Evolutionary conservation across 2,329 filamentous ascomycete species (phyloP).

Genomic region (Xylogone sp.): DNA sequence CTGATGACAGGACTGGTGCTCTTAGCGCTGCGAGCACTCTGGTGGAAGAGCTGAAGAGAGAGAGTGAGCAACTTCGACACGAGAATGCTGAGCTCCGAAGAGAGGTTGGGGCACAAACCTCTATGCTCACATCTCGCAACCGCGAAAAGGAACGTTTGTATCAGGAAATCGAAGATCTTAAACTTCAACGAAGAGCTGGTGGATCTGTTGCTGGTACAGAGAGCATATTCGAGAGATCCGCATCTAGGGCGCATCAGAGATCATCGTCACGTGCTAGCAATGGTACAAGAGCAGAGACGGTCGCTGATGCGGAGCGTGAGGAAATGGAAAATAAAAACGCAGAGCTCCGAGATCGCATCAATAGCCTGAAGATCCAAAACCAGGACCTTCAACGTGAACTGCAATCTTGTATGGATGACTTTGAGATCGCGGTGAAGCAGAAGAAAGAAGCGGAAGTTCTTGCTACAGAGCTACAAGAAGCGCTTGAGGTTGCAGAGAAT

Average conservation of each 20-base stretch:
- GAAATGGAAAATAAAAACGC: conserved; percentile 82
- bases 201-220: conserved; percentile 70
- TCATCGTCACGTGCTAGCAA: conserved; percentile 66
- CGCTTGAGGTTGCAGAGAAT: conserved; percentile 73
- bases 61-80: conserved; percentile 74
- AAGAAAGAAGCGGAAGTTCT: conserved; percentile 58
- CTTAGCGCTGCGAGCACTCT: conserved; percentile 61
- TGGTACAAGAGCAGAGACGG: conserved; percentile 29
- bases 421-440: conserved; percentile 66
- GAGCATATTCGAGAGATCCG: conserved; percentile 90
- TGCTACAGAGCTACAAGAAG: conserved; percentile 66
- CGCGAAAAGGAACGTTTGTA: conserved; percentile 93
- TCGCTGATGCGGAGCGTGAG: conserved; percentile 77
- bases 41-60: conserved; percentile 69
- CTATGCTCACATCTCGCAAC: conserved; percentile 94
- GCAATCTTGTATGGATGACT: conserved; percentile 73
- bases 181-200: conserved; percentile 76
- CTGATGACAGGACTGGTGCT: conserved; percentile 47
- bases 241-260: conserved; percentile 74
- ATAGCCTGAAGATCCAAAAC: conserved; percentile 81
- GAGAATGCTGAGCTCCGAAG: conserved; percentile 90
- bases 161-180: conserved; percentile 95
- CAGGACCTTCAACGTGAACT: conserved; percentile 84
- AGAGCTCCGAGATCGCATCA: conserved; percentile 80
- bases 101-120: conserved; percentile 92